Percentiles rank a stretch among this genome's conserved stretches.
Evolutionary conservation across 139 green algal species (phyloP).

Genomic region (Asterochloris sp.): DNA sequence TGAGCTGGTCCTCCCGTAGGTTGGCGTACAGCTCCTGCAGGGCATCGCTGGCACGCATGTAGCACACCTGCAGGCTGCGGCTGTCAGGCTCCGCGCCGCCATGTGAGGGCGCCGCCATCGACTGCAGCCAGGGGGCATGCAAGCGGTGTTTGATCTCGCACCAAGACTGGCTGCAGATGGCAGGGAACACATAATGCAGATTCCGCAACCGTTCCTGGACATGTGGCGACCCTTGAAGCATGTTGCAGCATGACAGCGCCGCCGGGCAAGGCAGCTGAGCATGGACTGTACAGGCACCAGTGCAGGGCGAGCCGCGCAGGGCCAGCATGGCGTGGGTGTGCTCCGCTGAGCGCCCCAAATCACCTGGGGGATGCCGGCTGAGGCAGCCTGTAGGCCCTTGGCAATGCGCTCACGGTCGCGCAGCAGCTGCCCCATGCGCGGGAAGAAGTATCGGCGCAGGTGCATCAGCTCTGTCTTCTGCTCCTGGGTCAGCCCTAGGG

Average conservation of each 20-base stretch:
- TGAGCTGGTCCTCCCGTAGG: neutral
- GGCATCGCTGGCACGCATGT: neutral
- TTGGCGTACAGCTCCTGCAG: slow-evolving; percentile 9
- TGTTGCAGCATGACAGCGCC: neutral
- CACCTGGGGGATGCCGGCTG: too few relatives aligned
- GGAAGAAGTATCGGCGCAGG: slow-evolving; percentile 4
- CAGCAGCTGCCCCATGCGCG: slow-evolving; percentile 8
- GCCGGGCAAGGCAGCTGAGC: neutral
- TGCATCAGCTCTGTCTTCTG: slow-evolving; percentile 11
- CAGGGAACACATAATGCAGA: too few relatives aligned
- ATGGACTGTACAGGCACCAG: neutral
- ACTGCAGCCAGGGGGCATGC: too few relatives aligned
- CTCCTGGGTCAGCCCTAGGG: neutral
- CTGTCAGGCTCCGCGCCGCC: neutral
- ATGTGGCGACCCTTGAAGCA: neutral
- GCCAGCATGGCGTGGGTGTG: too few relatives aligned
- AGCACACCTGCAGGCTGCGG: neutral
- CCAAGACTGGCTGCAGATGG: too few relatives aligned
- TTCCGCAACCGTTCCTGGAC: too few relatives aligned
- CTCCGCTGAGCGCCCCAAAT: too few relatives aligned
- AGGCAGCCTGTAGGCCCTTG: neutral
- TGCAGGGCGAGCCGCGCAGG: too few relatives aligned
- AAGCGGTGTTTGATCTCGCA: too few relatives aligned
- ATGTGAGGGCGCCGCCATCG: neutral
- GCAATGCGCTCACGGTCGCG: neutral